Percentiles rank a stretch among this genome's conserved stretches.
Conservation (phyloP, 2,329 filamentous ascomycete genomes). For the Microcera coccophila region DNA sequence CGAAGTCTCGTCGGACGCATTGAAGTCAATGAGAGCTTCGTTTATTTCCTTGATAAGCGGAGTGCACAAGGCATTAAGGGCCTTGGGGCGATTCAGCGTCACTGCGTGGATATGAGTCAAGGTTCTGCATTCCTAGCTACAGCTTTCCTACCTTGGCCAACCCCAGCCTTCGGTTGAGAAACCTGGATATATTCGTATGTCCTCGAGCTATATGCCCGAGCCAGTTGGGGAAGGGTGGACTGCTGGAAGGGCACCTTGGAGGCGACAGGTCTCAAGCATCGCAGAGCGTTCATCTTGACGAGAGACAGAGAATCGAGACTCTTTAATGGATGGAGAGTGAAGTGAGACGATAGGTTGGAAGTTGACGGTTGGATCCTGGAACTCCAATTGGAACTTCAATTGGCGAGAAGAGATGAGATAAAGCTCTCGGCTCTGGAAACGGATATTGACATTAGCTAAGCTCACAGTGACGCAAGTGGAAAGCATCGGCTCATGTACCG, state of each 20-base stretch:
- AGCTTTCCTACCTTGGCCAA: slow-evolving; percentile 68
- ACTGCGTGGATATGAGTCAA: slow-evolving; percentile 50
- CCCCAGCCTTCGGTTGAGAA: slow-evolving; percentile 79
- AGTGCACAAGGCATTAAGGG: slow-evolving; percentile 88
- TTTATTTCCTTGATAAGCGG: slow-evolving; percentile 90
- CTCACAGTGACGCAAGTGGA: slow-evolving; percentile 27
- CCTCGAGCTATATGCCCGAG: slow-evolving; percentile 50
- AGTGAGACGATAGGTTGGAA: background rate
- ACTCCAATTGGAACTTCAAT: background rate
- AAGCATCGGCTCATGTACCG: slow-evolving; percentile 24
- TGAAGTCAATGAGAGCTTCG: slow-evolving; percentile 66
- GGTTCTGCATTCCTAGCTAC: slow-evolving; percentile 2
- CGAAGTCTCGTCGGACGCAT: slow-evolving; percentile 63
- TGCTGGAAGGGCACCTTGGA: slow-evolving; percentile 46
- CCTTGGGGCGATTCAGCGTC: slow-evolving; percentile 89
- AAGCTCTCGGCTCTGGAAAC: background rate
- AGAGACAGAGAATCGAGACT: background rate
- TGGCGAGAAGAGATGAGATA: background rate
- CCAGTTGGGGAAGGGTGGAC: slow-evolving; percentile 53
- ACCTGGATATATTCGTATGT: slow-evolving; percentile 79
- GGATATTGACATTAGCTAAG: slow-evolving; percentile 1
- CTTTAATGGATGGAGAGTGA: background rate
- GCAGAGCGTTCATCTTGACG: slow-evolving; percentile 49
- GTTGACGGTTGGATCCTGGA: too few species aligned
- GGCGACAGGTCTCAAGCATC: slow-evolving; percentile 58